A percentile compares a stretch with the other conserved stretches of the same genome.
These are phyloP conservation scores for Sporothrix curviconia DNA, from an alignment of 2,329 filamentous ascomycete species.

Conservation along the genomic window DNA sequence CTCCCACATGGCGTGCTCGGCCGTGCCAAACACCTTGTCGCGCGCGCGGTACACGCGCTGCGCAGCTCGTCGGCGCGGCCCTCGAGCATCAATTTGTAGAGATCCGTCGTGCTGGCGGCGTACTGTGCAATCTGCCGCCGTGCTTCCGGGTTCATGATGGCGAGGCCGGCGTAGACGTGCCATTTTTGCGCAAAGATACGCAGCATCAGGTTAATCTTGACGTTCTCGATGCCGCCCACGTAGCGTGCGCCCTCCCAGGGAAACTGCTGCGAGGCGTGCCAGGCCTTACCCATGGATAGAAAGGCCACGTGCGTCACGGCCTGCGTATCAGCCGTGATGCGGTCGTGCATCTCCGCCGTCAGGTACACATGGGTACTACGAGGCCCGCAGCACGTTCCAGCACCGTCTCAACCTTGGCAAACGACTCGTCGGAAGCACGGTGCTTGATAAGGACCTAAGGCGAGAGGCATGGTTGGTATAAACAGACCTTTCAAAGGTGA, in stretches of 20 bases:
- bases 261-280: constrained; percentile 91
- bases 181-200: constrained; percentile 98
- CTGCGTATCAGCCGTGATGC: constrained; percentile 96
- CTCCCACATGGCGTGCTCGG: constrained; percentile 56
- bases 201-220: constrained; percentile 96
- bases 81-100: constrained; percentile 95
- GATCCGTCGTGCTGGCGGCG: constrained; percentile 80
- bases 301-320: constrained; percentile 97
- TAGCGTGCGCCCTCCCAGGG: constrained; percentile 97
- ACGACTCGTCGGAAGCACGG: constrained; percentile 69
- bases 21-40: constrained; percentile 67
- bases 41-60: constrained; percentile 57
- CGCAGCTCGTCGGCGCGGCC: constrained; percentile 69
- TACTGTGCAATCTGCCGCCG: constrained; percentile 92
- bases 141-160: constrained; percentile 91
- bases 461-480: neutral
- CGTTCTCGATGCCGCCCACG: constrained; percentile 94
- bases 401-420: constrained; percentile 72
- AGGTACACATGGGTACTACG: constrained; percentile 80
- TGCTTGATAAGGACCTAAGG: constrained; percentile 85
- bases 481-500: too few relatives aligned
- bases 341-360: constrained; percentile 80
- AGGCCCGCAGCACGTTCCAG: constrained; percentile 73
- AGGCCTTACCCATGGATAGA: constrained; percentile 94
- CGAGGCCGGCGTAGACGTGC: constrained; percentile 97